Evolutionary conservation across 257 asterid species (phyloP).

Genomic region (Salvia splendens): DNA sequence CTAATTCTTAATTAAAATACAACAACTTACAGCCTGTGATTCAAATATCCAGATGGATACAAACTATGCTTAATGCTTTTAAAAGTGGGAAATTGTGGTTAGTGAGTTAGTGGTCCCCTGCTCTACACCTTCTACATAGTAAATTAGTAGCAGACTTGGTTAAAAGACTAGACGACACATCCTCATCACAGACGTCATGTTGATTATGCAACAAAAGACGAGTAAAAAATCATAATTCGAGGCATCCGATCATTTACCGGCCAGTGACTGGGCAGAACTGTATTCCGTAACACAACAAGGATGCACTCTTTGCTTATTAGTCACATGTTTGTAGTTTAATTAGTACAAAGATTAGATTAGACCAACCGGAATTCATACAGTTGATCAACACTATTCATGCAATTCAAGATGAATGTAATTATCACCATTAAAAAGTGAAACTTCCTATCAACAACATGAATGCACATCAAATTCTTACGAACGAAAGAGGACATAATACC

Average conservation of each 20-base stretch:
- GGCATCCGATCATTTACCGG: constrained; percentile 23
- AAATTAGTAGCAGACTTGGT: neutral
- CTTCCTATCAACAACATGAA: neutral
- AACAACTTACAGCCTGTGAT: constrained; percentile 12
- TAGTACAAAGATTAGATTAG: neutral
- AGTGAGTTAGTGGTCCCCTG: constrained; percentile 64
- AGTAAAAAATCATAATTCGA: neutral
- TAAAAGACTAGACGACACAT: neutral
- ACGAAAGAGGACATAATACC: constrained; percentile 43
- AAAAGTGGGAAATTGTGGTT: constrained; percentile 30
- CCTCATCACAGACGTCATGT: constrained; percentile 5
- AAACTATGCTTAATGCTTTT: neutral
- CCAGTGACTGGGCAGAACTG: neutral
- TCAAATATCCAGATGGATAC: constrained; percentile 19
- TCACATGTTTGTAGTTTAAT: constrained; percentile 2
- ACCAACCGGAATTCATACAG: constrained; percentile 13
- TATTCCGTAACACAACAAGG: constrained; percentile 22
- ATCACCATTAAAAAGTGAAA: neutral
- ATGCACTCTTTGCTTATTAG: constrained; percentile 24
- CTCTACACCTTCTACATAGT: constrained; percentile 29
- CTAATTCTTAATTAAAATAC: constrained; percentile 17
- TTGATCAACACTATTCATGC: neutral
- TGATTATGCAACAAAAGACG: constrained; percentile 23
- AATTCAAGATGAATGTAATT: neutral
- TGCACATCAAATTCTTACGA: neutral